Conservation (phyloP, 192 early-diverging fungal genomes). For the Oehlia diaphana region DNA sequence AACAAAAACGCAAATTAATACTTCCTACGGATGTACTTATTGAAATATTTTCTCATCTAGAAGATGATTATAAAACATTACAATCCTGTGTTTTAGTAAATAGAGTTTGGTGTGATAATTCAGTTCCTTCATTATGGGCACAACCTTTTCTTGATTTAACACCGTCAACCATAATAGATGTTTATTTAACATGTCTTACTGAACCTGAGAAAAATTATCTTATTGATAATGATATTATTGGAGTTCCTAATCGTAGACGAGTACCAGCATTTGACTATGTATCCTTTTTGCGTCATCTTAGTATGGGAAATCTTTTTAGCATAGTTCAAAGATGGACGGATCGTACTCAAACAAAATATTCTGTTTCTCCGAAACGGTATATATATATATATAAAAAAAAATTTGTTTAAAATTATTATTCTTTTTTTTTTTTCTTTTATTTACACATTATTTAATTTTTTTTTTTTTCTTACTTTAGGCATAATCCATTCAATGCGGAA, state of each 20-base stretch:
- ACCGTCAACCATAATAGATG: not conserved
- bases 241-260: not conserved
- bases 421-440: not conserved
- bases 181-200: conserved; percentile 14
- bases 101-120: conserved; percentile 17
- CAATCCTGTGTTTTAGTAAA: conserved; percentile 17
- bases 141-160: conserved; percentile 14
- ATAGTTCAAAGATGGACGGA: conserved; percentile 23
- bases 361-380: not conserved
- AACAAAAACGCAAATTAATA: not conserved
- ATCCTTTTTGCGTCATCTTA: not conserved
- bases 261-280: conserved; percentile 16
- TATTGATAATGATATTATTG: not conserved
- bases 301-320: conserved; percentile 23
- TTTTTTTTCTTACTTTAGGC: not conserved
- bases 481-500: not conserved
- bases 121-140: conserved; percentile 23
- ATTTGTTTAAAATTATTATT: not conserved
- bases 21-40: not conserved
- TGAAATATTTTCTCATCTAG: conserved; percentile 17
- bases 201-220: not conserved
- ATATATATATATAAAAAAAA: not conserved
- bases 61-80: conserved; percentile 16
- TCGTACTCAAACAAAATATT: not conserved
- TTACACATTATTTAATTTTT: not conserved